Base-by-base conservation (phyloP, 768 basidiomycete genomes). In the Hypholoma fasciculare region DNA sequence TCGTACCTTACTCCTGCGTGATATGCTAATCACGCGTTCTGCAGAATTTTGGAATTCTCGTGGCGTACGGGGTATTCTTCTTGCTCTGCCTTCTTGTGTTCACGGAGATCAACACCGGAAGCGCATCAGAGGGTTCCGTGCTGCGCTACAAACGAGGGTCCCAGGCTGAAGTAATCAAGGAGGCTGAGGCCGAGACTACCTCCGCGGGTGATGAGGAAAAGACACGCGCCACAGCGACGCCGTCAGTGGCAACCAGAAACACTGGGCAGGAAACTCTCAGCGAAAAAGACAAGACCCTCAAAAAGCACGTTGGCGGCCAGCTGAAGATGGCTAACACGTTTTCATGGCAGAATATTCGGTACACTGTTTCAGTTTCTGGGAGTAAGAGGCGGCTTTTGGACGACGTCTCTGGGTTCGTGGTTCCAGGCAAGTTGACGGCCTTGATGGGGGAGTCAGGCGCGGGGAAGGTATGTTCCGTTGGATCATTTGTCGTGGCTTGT, bases 371-470 rank as follows among this genome's bases (percentile, higher is more conserved):
- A 1, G 76, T 86, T 14, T 60, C 72, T 2, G 78, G 77, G 3
- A 82, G 80, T 6, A 64, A 71, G 19, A 74, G 82, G 38, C 72
- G 70, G 30, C 76, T 94, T 1, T 75, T 94, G 54, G 81, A 92
- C 61, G 81, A 90, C 47, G 80, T 95, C 12, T 89, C 85, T 27
- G 92, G 92, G 0, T 94, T 82, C 69, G 91, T 92, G 17, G 84
- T 83, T 9, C 94, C 92, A 0, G 93, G 94, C 4, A 92, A 83
- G 58, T 71, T 94, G 56, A 91, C 89, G 0, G 89, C 89, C 53
- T 79, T 86, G 65, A 93, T 88, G 92, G 93, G 80, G 55, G 81
- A 73, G 73, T 81, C 70, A 42, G 78, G 76, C 6, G 76, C 78
- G 34, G 80, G 80, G 17, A 80, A 78, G 67, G 80, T 69, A 63